Conservation (phyloP, 192 early-diverging fungal species). For the Irineochytrium annulatum region DNA sequence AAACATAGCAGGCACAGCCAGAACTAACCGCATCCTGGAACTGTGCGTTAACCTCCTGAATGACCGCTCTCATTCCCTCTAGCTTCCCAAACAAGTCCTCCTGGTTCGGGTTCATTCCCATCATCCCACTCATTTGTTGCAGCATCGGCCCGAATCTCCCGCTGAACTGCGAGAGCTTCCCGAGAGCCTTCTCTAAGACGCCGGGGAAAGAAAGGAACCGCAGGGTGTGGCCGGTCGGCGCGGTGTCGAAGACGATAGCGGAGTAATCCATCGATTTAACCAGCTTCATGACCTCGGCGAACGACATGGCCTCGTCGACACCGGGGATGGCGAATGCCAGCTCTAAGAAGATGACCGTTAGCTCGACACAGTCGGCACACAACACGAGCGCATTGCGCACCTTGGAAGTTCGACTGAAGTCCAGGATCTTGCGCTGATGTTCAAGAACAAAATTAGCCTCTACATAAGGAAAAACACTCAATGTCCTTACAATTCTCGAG, state of each 20-base stretch:
- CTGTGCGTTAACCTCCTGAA: conserved; percentile 97
- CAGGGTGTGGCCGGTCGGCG: conserved; percentile 98
- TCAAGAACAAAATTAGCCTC: not conserved
- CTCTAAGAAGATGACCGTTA: conserved; percentile 86
- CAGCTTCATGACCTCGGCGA: conserved; percentile 99
- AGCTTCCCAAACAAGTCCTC: conserved; percentile 96
- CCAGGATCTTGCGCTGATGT: conserved; percentile 39
- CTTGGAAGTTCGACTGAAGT: conserved; percentile 20
- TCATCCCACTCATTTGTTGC: conserved; percentile 76
- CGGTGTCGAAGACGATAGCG: conserved; percentile 98
- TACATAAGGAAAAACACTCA: not conserved
- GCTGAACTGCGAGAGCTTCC: conserved; percentile 89
- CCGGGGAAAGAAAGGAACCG: conserved; percentile 98
- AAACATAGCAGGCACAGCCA: not conserved
- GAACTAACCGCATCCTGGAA: conserved; percentile 92
- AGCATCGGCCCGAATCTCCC: conserved; percentile 96
- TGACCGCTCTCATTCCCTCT: conserved; percentile 91
- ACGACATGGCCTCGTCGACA: conserved; percentile 99
- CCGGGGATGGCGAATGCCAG: conserved; percentile 98
- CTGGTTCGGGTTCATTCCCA: conserved; percentile 65
- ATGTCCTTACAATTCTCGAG: conserved; percentile 63
- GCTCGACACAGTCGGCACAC: not conserved
- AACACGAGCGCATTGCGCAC: too few species aligned
- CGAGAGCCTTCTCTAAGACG: conserved; percentile 95
- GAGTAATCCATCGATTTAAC: conserved; percentile 99